Evolutionary conservation across 257 asterid species (phyloP).

Genomic region (Ilex asprella): DNA sequence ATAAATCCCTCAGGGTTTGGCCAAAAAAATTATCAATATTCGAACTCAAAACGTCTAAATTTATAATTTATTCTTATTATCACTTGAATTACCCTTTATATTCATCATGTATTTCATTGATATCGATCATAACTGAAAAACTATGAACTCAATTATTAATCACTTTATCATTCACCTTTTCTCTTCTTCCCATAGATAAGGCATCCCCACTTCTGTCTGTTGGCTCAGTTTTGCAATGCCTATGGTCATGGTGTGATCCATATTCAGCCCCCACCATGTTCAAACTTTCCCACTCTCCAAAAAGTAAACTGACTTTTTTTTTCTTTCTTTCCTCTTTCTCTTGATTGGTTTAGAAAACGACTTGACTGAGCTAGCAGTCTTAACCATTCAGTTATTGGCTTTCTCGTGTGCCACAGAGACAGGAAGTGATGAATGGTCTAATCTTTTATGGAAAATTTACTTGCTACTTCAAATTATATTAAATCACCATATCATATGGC

Average conservation of each 20-base stretch:
- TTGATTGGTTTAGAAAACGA: not conserved
- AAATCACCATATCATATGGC: no score
- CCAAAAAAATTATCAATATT: no score
- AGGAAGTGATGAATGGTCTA: no score
- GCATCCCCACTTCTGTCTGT: constrained; percentile 24
- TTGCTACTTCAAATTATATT: no score
- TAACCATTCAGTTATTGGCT: not conserved
- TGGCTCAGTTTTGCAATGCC: constrained; percentile 16
- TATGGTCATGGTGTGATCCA: constrained; percentile 16
- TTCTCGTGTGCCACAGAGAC: not conserved
- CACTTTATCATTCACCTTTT: constrained; percentile 19
- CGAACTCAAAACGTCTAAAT: no score
- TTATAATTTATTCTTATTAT: no score
- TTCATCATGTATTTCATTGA: no score
- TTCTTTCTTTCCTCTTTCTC: not conserved
- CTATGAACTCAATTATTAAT: constrained; percentile 27
- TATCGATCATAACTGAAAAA: constrained; percentile 14
- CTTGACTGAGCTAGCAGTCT: not conserved
- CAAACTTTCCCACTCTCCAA: constrained; percentile 26
- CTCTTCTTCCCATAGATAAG: constrained; percentile 26
- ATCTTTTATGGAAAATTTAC: no score
- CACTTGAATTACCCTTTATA: no score
- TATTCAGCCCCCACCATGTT: constrained; percentile 36
- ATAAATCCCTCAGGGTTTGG: no score
- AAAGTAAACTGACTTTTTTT: constrained; percentile 30